Evolutionary conservation across 208 protist species (phyloP).

Genomic region (Trichomonas vaginalis): DNA sequence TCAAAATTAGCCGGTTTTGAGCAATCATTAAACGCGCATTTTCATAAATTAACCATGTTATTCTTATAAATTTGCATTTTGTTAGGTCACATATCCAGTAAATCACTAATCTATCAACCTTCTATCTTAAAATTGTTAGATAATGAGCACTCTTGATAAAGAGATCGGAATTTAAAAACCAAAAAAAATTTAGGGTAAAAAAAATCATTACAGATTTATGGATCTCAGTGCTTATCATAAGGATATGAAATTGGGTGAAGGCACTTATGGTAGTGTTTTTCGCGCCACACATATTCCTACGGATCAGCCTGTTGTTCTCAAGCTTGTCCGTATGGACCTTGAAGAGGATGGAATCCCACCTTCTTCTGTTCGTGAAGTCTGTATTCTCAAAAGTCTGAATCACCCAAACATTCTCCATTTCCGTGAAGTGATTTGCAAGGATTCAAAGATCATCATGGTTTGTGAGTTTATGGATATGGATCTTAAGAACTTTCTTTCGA

Average conservation of each 20-base stretch:
- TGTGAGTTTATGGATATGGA: background rate
- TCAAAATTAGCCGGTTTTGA: no score
- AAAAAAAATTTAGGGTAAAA: no score
- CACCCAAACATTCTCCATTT: background rate
- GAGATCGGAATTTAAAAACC: no score
- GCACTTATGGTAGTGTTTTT: background rate
- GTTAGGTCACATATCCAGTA: no score
- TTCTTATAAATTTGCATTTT: no score
- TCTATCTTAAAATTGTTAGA: no score
- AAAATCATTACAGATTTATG: no score
- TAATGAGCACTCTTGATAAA: no score
- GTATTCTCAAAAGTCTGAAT: background rate
- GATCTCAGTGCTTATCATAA: background rate
- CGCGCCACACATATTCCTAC: background rate
- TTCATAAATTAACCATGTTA: no score
- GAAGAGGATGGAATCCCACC: slow-evolving; percentile 18
- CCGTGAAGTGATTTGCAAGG: background rate
- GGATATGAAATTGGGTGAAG: slow-evolving; percentile 2
- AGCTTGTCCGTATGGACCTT: background rate
- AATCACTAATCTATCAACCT: no score
- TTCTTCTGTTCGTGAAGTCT: background rate
- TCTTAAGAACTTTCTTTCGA: background rate
- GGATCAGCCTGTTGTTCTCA: background rate
- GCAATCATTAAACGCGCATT: no score
- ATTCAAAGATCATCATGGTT: background rate